Evolutionary conservation across 2,329 filamentous ascomycete species (phyloP), one percentile per base, ranked within the genome.

Genomic region (Biscogniauxia marginata): DNA sequence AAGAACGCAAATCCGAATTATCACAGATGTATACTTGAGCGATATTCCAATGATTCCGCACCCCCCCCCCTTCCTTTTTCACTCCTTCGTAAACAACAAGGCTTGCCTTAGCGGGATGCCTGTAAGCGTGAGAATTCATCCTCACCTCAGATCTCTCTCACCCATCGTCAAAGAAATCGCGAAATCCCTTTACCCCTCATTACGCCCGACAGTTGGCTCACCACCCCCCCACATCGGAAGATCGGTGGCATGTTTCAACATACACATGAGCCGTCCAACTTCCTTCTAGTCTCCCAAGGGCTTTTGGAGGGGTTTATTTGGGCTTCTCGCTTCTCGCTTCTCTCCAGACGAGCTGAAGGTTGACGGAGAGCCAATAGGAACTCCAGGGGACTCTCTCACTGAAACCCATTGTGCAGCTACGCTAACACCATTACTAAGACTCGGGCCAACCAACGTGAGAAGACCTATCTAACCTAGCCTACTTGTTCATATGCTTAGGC

Each of bases 361-460:
- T 30, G 47, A 18, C 46, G n/a, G 48, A 21, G 43, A 54, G 45
- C 61, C 61, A 63, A 63, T 61, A 8, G 51, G 51, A 49, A 47
- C 49, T 46, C 30, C 22, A 16, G 23, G 50, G 46, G 45, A 43
- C 18, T 46, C 45, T 22, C 49, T 55, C 55, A 43, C 46, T 59
- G 58, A 63, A 63, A 63, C 61, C 9, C 34, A 50, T 50, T 49
- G 56, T 59, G 49, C 22, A 53, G 52, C 44, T 59, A 39, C 30
- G 30, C 30, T 39, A 39, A 39, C 13, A 39, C 5, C 30, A 39
- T 39, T 11, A 39, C 30, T 16, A 39, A 39, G 30, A 16, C n/a
- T 39, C n/a, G n/a, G 30, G n/a, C 30, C 30, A 39, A 39, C 30
- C 30, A 39, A 39, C 30, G 6, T 16, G n/a, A 39, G 7, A 11